Conservation (phyloP, 192 early-diverging fungal species). For the Piromyces finnis region DNA sequence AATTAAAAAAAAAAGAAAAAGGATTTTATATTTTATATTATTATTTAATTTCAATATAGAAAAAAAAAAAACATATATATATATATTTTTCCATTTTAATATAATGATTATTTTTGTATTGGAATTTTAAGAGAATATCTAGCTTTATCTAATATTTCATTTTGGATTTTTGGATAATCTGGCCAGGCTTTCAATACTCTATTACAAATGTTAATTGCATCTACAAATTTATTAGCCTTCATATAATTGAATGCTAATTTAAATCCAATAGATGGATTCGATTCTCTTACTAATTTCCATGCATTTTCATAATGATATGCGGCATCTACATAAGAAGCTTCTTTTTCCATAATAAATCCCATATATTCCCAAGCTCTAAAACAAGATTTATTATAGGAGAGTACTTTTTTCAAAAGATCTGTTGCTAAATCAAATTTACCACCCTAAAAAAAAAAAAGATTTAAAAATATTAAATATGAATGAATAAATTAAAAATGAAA, state of each 20-base stretch:
- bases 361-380: slow-evolving; percentile 32
- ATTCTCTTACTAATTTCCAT: slow-evolving; percentile 22
- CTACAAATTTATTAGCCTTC: slow-evolving; percentile 26
- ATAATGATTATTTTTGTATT: neutral
- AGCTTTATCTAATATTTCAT: slow-evolving; percentile 24
- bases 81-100: too few species aligned
- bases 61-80: too few species aligned
- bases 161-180: slow-evolving; percentile 32
- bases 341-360: slow-evolving; percentile 38
- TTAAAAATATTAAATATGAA: too few species aligned
- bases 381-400: slow-evolving; percentile 19
- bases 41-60: too few species aligned
- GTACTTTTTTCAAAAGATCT: slow-evolving; percentile 17
- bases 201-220: slow-evolving; percentile 30
- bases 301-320: slow-evolving; percentile 22
- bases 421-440: slow-evolving; percentile 37
- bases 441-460: slow-evolving; percentile 13
- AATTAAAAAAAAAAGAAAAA: too few species aligned
- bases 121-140: neutral
- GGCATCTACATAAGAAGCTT: slow-evolving; percentile 24
- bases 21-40: too few species aligned
- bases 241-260: slow-evolving; percentile 36
- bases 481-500: too few species aligned
- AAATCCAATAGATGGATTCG: slow-evolving; percentile 27
- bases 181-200: slow-evolving; percentile 22